Conservation (phyloP, 257 asterid genomes). For the Gentiana straminea region DNA sequence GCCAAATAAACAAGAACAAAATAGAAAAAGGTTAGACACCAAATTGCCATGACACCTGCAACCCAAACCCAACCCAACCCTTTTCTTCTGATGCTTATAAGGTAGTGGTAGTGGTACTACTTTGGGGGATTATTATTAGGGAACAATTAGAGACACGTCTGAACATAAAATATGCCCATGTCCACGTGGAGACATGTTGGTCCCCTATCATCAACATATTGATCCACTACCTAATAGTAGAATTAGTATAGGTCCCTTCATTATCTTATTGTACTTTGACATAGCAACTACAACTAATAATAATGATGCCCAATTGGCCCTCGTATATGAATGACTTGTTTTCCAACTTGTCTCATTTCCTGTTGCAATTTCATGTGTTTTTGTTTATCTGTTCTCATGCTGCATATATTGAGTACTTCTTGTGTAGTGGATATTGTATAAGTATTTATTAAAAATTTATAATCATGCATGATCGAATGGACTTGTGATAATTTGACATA, state of each 20-base stretch:
- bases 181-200: constrained; percentile 33
- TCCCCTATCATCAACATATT: constrained; percentile 19
- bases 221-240: constrained; percentile 11
- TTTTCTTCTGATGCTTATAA: constrained; percentile 12
- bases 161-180: constrained; percentile 9
- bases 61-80: constrained; percentile 16
- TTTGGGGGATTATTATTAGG: constrained; percentile 8
- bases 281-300: no score
- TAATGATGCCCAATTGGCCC: neutral
- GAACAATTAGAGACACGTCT: constrained; percentile 27
- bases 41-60: constrained; percentile 21
- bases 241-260: neutral
- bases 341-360: no score
- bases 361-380: no score
- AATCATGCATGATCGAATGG: no score
- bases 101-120: neutral
- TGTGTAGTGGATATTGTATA: no score
- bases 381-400: no score
- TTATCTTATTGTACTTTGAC: neutral
- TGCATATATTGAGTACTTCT: no score
- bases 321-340: no score
- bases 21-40: constrained; percentile 13
- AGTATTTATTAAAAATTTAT: no score
- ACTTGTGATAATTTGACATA: no score
- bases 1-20: constrained; percentile 30